Evolutionary conservation across 2,329 filamentous ascomycete genomes (phyloP).

Genomic region (Xylariaceae sp.): DNA sequence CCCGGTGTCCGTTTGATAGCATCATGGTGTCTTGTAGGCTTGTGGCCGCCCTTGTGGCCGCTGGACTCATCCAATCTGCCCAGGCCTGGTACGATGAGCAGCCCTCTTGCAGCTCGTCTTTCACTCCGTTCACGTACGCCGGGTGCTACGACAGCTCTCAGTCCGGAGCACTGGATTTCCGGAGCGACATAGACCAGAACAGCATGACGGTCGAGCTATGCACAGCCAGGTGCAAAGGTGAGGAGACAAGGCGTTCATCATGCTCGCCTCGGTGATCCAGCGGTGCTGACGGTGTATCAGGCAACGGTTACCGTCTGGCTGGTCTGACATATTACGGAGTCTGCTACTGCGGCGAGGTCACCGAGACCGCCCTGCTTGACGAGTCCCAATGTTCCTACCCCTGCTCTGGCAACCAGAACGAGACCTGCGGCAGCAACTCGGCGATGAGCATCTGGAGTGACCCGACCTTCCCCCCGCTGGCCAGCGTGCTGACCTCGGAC

Average conservation of each 20-base stretch:
- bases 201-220: slow-evolving; percentile 43
- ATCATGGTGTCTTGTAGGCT: too few relatives aligned
- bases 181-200: slow-evolving; percentile 28
- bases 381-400: slow-evolving; percentile 50
- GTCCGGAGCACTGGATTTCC: slow-evolving; percentile 32
- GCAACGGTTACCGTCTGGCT: slow-evolving; percentile 43
- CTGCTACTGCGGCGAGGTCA: slow-evolving; percentile 46
- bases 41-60: slow-evolving; percentile 29
- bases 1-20: too few relatives aligned
- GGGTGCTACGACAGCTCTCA: slow-evolving; percentile 39
- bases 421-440: slow-evolving; percentile 27
- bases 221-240: slow-evolving; percentile 41
- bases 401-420: slow-evolving; percentile 37
- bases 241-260: slow-evolving; percentile 5
- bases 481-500: slow-evolving; percentile 36
- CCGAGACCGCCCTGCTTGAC: slow-evolving; percentile 43
- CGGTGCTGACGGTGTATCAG: slow-evolving; percentile 13
- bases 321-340: slow-evolving; percentile 44
- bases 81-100: slow-evolving; percentile 36
- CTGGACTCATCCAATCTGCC: slow-evolving; percentile 28
- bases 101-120: slow-evolving; percentile 36
- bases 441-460: slow-evolving; percentile 25
- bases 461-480: slow-evolving; percentile 34
- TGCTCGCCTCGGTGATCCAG: neutral
- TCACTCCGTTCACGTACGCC: slow-evolving; percentile 39